phyloP scores from a whole-genome alignment of 2,329 filamentous ascomycete genomes.

The Byssothecium circinans region DNA sequence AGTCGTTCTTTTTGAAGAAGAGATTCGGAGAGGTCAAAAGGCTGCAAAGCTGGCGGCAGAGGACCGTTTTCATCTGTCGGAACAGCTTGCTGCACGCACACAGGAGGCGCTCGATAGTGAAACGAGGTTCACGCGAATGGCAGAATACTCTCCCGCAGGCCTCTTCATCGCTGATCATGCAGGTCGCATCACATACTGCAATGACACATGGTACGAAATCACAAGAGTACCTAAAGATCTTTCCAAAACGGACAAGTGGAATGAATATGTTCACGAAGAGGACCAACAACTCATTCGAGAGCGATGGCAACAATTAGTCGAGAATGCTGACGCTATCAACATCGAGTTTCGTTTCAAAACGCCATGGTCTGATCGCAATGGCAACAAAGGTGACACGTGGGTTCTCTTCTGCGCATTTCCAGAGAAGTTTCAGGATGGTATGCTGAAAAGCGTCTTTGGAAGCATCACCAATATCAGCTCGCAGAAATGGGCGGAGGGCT shows the following conservation, averaged over 20 bases:
- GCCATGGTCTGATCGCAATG: slow-evolving; percentile 62
- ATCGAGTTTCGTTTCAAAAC: slow-evolving; percentile 76
- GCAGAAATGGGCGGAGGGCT: slow-evolving; percentile 81
- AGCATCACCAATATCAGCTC: slow-evolving; percentile 83
- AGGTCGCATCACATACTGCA: slow-evolving; percentile 76
- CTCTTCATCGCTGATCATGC: slow-evolving; percentile 78
- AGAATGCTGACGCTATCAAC: slow-evolving; percentile 65
- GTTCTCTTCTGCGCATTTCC: slow-evolving; percentile 76
- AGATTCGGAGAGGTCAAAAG: slow-evolving; percentile 72
- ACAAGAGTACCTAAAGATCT: slow-evolving; percentile 65
- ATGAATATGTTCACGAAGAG: slow-evolving; percentile 69
- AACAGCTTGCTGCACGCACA: slow-evolving; percentile 68
- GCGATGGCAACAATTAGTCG: slow-evolving; percentile 65
- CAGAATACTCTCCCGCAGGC: slow-evolving; percentile 79
- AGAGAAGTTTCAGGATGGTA: slow-evolving; percentile 65
- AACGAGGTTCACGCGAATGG: slow-evolving; percentile 80
- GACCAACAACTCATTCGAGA: slow-evolving; percentile 62
- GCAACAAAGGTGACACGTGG: slow-evolving; percentile 69
- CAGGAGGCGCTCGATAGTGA: slow-evolving; percentile 64
- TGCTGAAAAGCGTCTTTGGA: slow-evolving; percentile 74
- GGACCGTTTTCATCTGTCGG: slow-evolving; percentile 75
- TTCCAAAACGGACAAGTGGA: slow-evolving; percentile 66
- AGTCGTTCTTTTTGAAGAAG: slow-evolving; percentile 80
- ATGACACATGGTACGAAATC: slow-evolving; percentile 74
- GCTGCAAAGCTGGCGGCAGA: slow-evolving; percentile 74